A percentile compares a stretch with the other conserved stretches of the same genome.
phyloP scores from a whole-genome alignment of 108 stramenopile genomes.

The Cyclotella kingstonii region DNA sequence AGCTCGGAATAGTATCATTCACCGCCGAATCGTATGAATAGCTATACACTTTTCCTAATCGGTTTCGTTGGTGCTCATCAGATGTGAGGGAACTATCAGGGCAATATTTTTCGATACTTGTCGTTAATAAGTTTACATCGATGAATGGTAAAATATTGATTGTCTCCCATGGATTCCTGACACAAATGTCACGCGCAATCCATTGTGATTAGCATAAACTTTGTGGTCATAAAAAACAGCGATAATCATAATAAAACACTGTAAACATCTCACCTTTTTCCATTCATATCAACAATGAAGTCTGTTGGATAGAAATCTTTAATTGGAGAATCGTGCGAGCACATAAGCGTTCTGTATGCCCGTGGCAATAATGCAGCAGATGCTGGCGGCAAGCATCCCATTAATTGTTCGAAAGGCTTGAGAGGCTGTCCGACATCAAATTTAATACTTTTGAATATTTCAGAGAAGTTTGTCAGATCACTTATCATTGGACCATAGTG shows the following conservation, averaged over 20 bases:
- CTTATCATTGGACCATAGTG: slow-evolving; percentile 96
- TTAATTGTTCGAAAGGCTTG: slow-evolving; percentile 93
- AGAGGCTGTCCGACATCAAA: slow-evolving; percentile 91
- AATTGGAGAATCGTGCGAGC: slow-evolving; percentile 80
- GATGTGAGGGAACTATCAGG: slow-evolving; percentile 72
- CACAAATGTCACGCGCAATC: neutral
- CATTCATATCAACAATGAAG: slow-evolving; percentile 98
- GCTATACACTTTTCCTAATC: slow-evolving; percentile 68
- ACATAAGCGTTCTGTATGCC: slow-evolving; percentile 88
- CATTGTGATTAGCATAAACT: neutral
- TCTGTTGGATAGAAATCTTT: slow-evolving; percentile 90
- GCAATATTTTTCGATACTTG: slow-evolving; percentile 73
- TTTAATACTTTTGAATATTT: slow-evolving; percentile 69
- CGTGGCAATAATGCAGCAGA: slow-evolving; percentile 85
- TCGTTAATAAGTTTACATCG: slow-evolving; percentile 81
- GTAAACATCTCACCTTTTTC: slow-evolving; percentile 68
- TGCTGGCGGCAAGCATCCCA: slow-evolving; percentile 94
- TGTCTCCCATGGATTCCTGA: slow-evolving; percentile 97
- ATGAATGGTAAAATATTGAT: slow-evolving; percentile 98
- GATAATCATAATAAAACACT: neutral
- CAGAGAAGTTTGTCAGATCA: slow-evolving; percentile 87
- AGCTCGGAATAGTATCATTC: slow-evolving; percentile 74
- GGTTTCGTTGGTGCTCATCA: slow-evolving; percentile 80
- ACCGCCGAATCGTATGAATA: slow-evolving; percentile 78
- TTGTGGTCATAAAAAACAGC: neutral